Evolutionary conservation across 75 land plant species (phyloP), one percentile per base, ranked within the genome.

Genomic region (Picea glauca): DNA sequence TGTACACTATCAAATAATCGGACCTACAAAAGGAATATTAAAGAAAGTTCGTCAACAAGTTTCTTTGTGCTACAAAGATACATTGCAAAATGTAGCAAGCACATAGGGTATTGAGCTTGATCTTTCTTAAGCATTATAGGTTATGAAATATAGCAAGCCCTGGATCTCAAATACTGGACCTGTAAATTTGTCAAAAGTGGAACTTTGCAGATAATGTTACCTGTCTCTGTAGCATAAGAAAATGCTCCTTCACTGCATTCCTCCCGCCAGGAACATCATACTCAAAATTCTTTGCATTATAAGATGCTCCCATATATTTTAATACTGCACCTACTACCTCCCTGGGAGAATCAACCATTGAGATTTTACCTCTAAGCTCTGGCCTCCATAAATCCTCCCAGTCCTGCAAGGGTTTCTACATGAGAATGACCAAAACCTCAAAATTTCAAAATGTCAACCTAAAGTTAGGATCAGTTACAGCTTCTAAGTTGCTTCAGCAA

Each of bases 371-470:
- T 26, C 86, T 81, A 81, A 96, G 98, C 40, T 92, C 92, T 64
- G 99, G 95, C 76, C 88, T 86, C 93, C 93, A 96, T 65, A 96
- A 77, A 85, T 94, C 99, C 23, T 77, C 67, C 99, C 99, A 96
- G 80, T 96, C 99, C 99, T 96, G 81, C 82, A 84, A 76, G 54
- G 43, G 12, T 40, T 46, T 21, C 43, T 70, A 70, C 2, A 43
- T 40, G 23, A 20, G 56, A 68, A 68, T 70, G 43, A 70, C 13
- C 40, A 35, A n/a, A 43, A 70, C 20, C 74, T 46, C 30, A 76
- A 13, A 58, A 33, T 59, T 13, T 9, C 20, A 56, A 62, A 31
- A 21, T 5, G 23, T 58, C 31, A 17, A 60, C 63, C 4, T 66
- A 57, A 76, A 57, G 31, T 60, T 31, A 15, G 4, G 20, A 57